Conservation (phyloP, 1,284 basidiomycete genomes). For the Mycena citricolor region DNA sequence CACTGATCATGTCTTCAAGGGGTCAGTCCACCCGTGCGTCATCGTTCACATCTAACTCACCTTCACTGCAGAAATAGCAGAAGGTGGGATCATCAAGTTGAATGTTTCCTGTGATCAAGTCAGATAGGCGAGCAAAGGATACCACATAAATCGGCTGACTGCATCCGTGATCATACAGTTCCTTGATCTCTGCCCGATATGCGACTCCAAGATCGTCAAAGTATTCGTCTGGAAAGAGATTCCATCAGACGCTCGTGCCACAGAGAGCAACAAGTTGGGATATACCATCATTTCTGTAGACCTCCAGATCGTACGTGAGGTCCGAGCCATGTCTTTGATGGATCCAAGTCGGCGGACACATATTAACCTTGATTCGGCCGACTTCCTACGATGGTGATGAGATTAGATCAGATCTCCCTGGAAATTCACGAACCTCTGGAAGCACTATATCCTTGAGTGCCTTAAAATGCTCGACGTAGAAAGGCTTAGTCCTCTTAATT, state of each 20-base stretch:
- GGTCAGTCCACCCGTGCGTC: no score
- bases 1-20: constrained; percentile 49
- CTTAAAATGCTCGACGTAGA: constrained; percentile 65
- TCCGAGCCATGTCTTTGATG: constrained; percentile 69
- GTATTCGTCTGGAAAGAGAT: constrained; percentile 54
- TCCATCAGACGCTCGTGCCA: constrained; percentile 5
- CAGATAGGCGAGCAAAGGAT: constrained; percentile 4
- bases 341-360: constrained; percentile 77
- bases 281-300: constrained; percentile 62
- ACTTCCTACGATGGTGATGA: constrained; percentile 45
- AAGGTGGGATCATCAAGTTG: constrained; percentile 78
- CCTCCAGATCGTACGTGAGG: constrained; percentile 53
- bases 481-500: constrained; percentile 59
- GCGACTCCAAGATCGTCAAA: constrained; percentile 71
- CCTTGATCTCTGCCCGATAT: constrained; percentile 70
- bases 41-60: constrained; percentile 8
- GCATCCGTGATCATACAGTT: constrained; percentile 73
- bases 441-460: constrained; percentile 54
- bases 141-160: constrained; percentile 39
- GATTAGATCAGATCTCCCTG: background rate
- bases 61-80: constrained; percentile 63
- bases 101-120: constrained; percentile 47
- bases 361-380: constrained; percentile 69
- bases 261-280: background rate
- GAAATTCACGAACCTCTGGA: constrained; percentile 41